Conservation (phyloP, 441 rosid species). For the Eruca vesicaria region DNA sequence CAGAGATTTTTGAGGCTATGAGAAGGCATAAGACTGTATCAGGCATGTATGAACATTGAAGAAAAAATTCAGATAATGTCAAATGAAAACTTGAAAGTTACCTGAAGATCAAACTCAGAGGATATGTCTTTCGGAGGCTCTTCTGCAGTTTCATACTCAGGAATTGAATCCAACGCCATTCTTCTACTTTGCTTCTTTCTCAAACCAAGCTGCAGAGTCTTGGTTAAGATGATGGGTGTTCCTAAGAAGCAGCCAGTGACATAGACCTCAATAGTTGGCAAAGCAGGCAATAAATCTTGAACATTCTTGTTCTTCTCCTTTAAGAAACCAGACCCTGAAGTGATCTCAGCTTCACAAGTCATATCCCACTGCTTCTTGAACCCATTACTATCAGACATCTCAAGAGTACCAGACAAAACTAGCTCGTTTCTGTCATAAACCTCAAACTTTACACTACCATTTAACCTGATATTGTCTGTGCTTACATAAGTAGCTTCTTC, state of each 20-base stretch:
- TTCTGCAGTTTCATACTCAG: conserved; percentile 63
- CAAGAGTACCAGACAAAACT: conserved; percentile 67
- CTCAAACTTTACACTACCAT: conserved; percentile 76
- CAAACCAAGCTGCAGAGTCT: conserved; percentile 60
- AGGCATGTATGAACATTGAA: background rate
- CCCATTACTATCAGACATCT: conserved; percentile 50
- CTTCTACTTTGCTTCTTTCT: conserved; percentile 66
- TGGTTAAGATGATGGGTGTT: conserved; percentile 73
- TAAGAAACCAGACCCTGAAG: conserved; percentile 49
- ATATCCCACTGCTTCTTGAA: conserved; percentile 62
- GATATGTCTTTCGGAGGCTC: conserved; percentile 37
- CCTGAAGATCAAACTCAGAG: conserved; percentile 53
- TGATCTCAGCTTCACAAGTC: conserved; percentile 57
- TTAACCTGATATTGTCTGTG: conserved; percentile 71
- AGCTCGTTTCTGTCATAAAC: conserved; percentile 57
- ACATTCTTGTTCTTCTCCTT: conserved; percentile 50
- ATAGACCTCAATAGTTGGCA: conserved; percentile 73
- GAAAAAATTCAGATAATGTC: background rate
- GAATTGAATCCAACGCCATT: conserved; percentile 64
- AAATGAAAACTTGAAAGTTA: conserved; percentile 23
- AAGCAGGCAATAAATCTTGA: conserved; percentile 42
- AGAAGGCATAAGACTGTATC: background rate
- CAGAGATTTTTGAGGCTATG: background rate
- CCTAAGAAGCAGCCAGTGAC: conserved; percentile 76
- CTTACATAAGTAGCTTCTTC: conserved; percentile 83